Percentiles rank a stretch among this genome's conserved stretches.
phyloP scores from a whole-genome alignment of 768 basidiomycete species.

The Lactarius akahatsu region DNA sequence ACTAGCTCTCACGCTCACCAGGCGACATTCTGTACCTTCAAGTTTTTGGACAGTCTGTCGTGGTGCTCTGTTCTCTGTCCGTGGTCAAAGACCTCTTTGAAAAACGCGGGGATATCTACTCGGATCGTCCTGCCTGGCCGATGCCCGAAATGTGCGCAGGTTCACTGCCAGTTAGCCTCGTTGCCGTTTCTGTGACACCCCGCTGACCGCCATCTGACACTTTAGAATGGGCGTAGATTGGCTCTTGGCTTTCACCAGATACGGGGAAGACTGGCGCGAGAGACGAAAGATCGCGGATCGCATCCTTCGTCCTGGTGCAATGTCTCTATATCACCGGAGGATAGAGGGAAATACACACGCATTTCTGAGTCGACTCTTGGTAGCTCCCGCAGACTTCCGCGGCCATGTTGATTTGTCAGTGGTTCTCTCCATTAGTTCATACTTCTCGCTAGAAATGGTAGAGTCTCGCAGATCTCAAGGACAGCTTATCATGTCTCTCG shows the following conservation, averaged over 20 bases:
- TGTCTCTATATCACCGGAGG: not conserved
- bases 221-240: conserved; percentile 5
- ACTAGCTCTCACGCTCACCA: not conserved
- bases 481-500: too few relatives aligned
- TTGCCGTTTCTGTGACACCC: too few relatives aligned
- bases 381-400: conserved; percentile 1
- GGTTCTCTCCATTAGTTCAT: too few relatives aligned
- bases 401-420: conserved; percentile 7
- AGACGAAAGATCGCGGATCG: conserved; percentile 9
- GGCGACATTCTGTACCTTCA: conserved; percentile 29
- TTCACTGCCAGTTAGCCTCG: not conserved
- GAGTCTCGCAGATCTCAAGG: too few relatives aligned
- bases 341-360: not conserved
- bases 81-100: conserved; percentile 51
- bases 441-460: too few relatives aligned
- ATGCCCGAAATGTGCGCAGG: conserved; percentile 5
- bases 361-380: conserved; percentile 5
- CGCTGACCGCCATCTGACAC: not conserved
- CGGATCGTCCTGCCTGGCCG: not conserved
- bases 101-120: conserved; percentile 42
- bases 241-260: not conserved
- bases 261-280: conserved; percentile 1
- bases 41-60: conserved; percentile 46
- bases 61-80: conserved; percentile 48
- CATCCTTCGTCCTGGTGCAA: conserved; percentile 8